These are phyloP conservation scores for Xylariaceae sp. DNA, from an alignment of 2,329 filamentous ascomycete species.

Conservation along the genomic window DNA sequence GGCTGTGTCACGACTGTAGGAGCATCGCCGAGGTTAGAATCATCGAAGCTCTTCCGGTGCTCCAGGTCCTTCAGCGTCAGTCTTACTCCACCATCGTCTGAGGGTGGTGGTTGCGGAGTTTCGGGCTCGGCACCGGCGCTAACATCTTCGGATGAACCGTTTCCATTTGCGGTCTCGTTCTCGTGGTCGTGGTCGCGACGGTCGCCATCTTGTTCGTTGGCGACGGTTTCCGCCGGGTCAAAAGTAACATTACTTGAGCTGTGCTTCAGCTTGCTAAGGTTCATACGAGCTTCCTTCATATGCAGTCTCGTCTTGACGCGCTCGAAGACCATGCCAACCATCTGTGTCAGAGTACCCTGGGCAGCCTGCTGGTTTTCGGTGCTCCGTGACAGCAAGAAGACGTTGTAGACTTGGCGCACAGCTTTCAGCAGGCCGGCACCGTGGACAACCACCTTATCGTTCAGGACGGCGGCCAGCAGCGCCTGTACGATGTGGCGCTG, in stretches of 20 bases:
- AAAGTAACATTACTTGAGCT: slow-evolving; percentile 50
- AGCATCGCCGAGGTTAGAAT: slow-evolving; percentile 61
- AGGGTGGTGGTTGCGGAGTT: slow-evolving; percentile 23
- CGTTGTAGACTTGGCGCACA: slow-evolving; percentile 97
- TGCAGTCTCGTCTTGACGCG: slow-evolving; percentile 81
- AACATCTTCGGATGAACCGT: slow-evolving; percentile 34
- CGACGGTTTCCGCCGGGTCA: slow-evolving; percentile 40
- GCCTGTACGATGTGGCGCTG: slow-evolving; percentile 99
- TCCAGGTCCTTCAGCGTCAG: slow-evolving; percentile 63
- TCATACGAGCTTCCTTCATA: slow-evolving; percentile 74
- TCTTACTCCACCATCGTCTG: slow-evolving; percentile 44
- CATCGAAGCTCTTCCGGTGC: slow-evolving; percentile 63
- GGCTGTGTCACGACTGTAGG: slow-evolving; percentile 62
- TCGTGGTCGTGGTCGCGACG: slow-evolving; percentile 14
- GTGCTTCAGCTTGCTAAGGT: slow-evolving; percentile 47
- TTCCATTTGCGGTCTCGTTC: slow-evolving; percentile 7
- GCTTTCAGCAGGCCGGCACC: slow-evolving; percentile 93
- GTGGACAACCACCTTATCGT: slow-evolving; percentile 98
- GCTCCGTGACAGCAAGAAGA: slow-evolving; percentile 91
- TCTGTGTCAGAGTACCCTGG: slow-evolving; percentile 93
- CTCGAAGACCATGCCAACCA: slow-evolving; percentile 98
- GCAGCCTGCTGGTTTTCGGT: slow-evolving; percentile 95
- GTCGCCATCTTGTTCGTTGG: slow-evolving; percentile 31
- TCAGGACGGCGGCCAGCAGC: slow-evolving; percentile 86
- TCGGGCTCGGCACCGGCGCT: slow-evolving; percentile 30